These are phyloP conservation scores for Populus trichocarpa DNA, from an alignment of 441 rosid species.

Conservation along the genomic window DNA sequence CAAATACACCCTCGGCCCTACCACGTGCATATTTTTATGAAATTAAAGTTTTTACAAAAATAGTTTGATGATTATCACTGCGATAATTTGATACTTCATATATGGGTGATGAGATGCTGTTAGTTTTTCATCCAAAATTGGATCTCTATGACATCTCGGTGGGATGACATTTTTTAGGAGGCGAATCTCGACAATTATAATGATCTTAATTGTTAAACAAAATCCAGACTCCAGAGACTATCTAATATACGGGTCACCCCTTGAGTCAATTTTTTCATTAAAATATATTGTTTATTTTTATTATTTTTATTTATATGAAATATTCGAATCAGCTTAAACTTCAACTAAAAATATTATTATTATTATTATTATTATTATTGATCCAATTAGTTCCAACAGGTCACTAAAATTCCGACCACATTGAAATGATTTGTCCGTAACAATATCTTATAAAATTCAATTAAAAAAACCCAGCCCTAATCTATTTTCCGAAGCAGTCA, in stretches of 20 bases:
- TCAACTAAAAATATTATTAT: no score
- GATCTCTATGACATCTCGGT: background rate
- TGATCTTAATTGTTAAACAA: background rate
- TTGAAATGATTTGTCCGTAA: background rate
- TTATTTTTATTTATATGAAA: no score
- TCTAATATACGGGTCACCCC: no score
- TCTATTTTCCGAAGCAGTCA: background rate
- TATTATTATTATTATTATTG: no score
- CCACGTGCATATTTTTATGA: background rate
- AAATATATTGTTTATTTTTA: no score
- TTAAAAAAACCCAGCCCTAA: background rate
- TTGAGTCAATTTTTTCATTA: no score
- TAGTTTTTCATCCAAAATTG: background rate
- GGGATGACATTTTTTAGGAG: background rate
- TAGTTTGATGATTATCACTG: background rate
- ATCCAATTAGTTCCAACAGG: no score
- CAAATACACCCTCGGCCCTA: background rate
- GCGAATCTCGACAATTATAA: background rate
- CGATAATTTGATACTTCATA: no score
- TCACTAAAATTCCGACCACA: background rate
- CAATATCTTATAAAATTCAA: no score
- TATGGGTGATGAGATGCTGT: background rate
- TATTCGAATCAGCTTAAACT: no score
- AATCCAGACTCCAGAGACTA: no score
- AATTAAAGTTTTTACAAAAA: background rate